A percentile compares a stretch with the other conserved stretches of the same genome.
phyloP scores from a whole-genome alignment of 768 basidiomycete genomes.

The Polyporus arcularius region DNA sequence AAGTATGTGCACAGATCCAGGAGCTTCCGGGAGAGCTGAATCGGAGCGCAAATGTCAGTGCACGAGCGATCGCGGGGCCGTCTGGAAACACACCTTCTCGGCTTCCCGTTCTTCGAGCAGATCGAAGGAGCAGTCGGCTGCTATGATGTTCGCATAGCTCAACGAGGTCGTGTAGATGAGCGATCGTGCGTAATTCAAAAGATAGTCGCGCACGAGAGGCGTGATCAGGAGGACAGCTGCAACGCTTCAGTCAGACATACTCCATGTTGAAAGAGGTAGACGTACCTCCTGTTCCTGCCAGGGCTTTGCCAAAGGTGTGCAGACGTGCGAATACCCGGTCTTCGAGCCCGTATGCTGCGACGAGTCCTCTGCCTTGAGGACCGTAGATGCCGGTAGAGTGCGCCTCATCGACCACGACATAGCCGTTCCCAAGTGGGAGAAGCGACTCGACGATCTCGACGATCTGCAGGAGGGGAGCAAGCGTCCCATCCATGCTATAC shows the following conservation, averaged over 20 bases:
- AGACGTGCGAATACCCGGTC: slow-evolving; percentile 72
- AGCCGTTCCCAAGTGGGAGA: slow-evolving; percentile 63
- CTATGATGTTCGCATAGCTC: slow-evolving; percentile 73
- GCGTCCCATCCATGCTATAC: slow-evolving; percentile 96
- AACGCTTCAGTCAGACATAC: background rate
- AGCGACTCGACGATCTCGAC: slow-evolving; percentile 59
- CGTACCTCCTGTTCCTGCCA: slow-evolving; percentile 85
- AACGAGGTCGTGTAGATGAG: slow-evolving; percentile 91
- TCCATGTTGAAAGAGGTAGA: slow-evolving; percentile 9
- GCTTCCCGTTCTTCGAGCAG: slow-evolving; percentile 70
- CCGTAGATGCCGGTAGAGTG: slow-evolving; percentile 94
- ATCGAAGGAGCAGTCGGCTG: slow-evolving; percentile 78
- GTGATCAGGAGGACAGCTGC: slow-evolving; percentile 78
- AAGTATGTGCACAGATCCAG: slow-evolving; percentile 45
- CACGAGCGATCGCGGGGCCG: slow-evolving; percentile 28
- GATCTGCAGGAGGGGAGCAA: slow-evolving; percentile 72
- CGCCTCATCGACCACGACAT: slow-evolving; percentile 89
- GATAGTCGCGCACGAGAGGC: slow-evolving; percentile 73
- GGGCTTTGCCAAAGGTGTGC: slow-evolving; percentile 92
- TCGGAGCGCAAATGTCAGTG: slow-evolving; percentile 2
- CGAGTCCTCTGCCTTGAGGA: slow-evolving; percentile 71
- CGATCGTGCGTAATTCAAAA: slow-evolving; percentile 90
- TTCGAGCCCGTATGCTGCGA: slow-evolving; percentile 69
- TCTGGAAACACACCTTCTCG: slow-evolving; percentile 43
- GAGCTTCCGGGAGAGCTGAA: slow-evolving; percentile 40